Percentiles rank a stretch among this genome's conserved stretches.
phyloP scores from a whole-genome alignment of 2,329 filamentous ascomycete species.

The Xylaria sp. region DNA sequence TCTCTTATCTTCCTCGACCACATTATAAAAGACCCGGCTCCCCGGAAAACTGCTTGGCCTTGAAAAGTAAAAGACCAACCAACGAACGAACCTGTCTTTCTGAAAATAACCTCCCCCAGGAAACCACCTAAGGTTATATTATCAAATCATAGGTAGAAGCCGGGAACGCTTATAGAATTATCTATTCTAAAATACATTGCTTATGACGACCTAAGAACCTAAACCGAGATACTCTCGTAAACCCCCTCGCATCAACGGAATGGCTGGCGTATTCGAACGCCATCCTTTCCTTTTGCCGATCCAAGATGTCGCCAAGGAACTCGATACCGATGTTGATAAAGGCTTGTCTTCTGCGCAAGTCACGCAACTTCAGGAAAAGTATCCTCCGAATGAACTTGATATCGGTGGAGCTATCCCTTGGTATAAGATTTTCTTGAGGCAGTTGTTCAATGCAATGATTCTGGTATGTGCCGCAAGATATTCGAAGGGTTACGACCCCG shows the following conservation, averaged over 20 bases:
- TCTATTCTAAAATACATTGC: neutral
- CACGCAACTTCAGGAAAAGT: constrained; percentile 57
- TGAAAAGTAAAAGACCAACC: neutral
- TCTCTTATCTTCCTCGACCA: neutral
- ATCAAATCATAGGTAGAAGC: constrained; percentile 3
- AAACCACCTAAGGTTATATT: neutral
- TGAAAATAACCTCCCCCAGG: neutral
- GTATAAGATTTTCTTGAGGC: constrained; percentile 73
- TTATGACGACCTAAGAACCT: constrained; percentile 21
- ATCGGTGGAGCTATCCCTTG: constrained; percentile 67
- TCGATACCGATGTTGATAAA: constrained; percentile 66
- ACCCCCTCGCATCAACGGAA: constrained; percentile 33
- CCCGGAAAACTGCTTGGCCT: constrained; percentile 5
- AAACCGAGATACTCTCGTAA: constrained; percentile 12
- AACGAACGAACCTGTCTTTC: neutral
- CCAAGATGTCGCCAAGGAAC: constrained; percentile 63
- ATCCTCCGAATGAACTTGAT: constrained; percentile 72
- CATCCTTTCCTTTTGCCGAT: constrained; percentile 65
- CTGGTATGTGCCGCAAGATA: constrained; percentile 49
- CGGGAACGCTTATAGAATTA: constrained; percentile 4
- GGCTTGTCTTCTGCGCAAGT: constrained; percentile 67
- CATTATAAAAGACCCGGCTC: constrained; percentile 13
- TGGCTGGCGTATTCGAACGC: constrained; percentile 52
- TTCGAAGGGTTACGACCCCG: neutral
- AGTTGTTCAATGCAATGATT: constrained; percentile 79